Conservation (phyloP, 2,329 filamentous ascomycete genomes). For the Hypoxylon sp. region DNA sequence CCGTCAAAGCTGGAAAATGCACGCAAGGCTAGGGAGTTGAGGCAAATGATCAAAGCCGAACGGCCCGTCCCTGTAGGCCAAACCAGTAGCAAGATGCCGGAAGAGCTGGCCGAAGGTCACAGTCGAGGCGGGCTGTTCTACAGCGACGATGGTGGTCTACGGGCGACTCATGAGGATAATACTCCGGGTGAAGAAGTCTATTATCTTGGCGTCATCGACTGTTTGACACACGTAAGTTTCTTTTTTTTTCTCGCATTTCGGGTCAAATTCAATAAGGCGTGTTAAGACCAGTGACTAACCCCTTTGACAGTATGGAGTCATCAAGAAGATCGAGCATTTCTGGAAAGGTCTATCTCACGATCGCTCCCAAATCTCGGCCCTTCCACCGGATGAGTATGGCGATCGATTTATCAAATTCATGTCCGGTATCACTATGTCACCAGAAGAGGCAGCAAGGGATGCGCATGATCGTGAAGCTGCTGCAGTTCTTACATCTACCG, state of each 20-base stretch:
- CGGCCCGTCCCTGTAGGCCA: slow-evolving; percentile 94
- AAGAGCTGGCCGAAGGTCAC: slow-evolving; percentile 83
- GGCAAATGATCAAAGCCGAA: slow-evolving; percentile 93
- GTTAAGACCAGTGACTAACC: slow-evolving; percentile 35
- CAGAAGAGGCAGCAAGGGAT: slow-evolving; percentile 85
- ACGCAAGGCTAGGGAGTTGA: slow-evolving; percentile 89
- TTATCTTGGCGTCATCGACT: slow-evolving; percentile 98
- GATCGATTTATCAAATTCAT: slow-evolving; percentile 96
- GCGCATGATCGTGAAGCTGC: slow-evolving; percentile 70
- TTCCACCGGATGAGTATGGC: slow-evolving; percentile 91
- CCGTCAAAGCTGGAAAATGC: slow-evolving; percentile 94
- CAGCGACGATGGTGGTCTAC: slow-evolving; percentile 95
- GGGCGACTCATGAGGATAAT: slow-evolving; percentile 93
- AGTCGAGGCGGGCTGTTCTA: slow-evolving; percentile 83
- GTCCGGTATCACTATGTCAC: slow-evolving; percentile 88
- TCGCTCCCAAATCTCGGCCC: slow-evolving; percentile 89
- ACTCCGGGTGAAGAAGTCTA: slow-evolving; percentile 91
- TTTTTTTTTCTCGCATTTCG: not conserved
- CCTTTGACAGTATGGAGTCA: slow-evolving; percentile 81
- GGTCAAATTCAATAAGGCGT: not conserved
- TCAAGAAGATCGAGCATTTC: slow-evolving; percentile 96
- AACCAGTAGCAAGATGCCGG: slow-evolving; percentile 87
- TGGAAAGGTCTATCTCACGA: slow-evolving; percentile 93
- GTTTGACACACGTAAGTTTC: slow-evolving; percentile 88
- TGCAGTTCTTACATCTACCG: slow-evolving; percentile 55